Conservation (phyloP, 345 rosid species). For the Streptanthus diversifolius region DNA sequence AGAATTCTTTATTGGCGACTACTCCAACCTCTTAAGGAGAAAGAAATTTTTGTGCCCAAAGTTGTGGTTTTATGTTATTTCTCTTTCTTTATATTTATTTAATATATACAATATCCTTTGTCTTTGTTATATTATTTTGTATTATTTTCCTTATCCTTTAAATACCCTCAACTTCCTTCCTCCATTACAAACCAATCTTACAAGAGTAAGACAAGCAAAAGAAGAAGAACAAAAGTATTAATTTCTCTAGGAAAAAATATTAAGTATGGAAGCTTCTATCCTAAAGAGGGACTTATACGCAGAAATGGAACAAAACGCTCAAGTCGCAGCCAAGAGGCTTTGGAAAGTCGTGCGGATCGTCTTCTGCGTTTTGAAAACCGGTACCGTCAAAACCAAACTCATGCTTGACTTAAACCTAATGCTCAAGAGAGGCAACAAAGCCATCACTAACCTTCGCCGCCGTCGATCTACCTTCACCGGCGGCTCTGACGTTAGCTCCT, state of each 20-base stretch:
- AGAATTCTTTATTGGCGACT: constrained; percentile 26
- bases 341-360: constrained; percentile 49
- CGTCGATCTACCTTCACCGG: constrained; percentile 48
- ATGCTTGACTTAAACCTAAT: constrained; percentile 53
- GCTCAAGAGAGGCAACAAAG: constrained; percentile 58
- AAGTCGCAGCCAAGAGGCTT: constrained; percentile 48
- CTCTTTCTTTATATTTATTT: background rate
- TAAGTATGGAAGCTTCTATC: constrained; percentile 14
- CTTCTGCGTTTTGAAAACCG: constrained; percentile 53
- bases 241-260: background rate
- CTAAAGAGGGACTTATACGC: constrained; percentile 27
- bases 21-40: constrained; percentile 26
- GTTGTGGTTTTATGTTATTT: constrained; percentile 30
- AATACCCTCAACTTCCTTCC: constrained; percentile 36
- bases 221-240: background rate
- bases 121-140: background rate
- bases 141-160: constrained; percentile 33
- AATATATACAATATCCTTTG: constrained; percentile 1
- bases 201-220: background rate
- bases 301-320: constrained; percentile 47
- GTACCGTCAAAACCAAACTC: constrained; percentile 53
- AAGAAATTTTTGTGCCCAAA: constrained; percentile 10
- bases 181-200: constrained; percentile 12
- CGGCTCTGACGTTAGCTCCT: constrained; percentile 16
- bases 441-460: constrained; percentile 51